phyloP scores from a whole-genome alignment of 2,329 filamentous ascomycete genomes.

The Colletotrichum tanaceti region DNA sequence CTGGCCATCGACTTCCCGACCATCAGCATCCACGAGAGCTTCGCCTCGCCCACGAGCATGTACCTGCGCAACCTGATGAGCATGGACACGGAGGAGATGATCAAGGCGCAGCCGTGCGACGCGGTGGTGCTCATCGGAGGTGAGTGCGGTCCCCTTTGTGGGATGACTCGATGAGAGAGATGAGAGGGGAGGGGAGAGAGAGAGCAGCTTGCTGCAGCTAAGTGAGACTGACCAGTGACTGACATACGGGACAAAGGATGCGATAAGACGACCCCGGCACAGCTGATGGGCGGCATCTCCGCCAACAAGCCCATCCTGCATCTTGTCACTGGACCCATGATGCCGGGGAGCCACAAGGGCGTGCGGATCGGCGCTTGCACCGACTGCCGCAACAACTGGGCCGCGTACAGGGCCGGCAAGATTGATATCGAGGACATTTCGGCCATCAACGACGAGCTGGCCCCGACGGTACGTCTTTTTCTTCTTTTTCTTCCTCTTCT shows the following conservation, averaged over 20 bases:
- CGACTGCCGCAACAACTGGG: slow-evolving; percentile 81
- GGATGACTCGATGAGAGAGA: too few relatives aligned
- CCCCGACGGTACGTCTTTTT: slow-evolving; percentile 72
- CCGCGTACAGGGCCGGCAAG: slow-evolving; percentile 71
- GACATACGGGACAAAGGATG: slow-evolving; percentile 62
- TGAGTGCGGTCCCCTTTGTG: too few relatives aligned
- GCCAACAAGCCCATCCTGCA: slow-evolving; percentile 78
- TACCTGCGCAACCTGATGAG: slow-evolving; percentile 80
- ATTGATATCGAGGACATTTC: slow-evolving; percentile 79
- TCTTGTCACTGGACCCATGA: slow-evolving; percentile 79
- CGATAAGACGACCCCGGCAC: slow-evolving; percentile 79
- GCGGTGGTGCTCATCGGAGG: slow-evolving; percentile 75
- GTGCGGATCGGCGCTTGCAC: slow-evolving; percentile 77
- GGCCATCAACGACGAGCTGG: slow-evolving; percentile 77
- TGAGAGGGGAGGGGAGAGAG: too few relatives aligned
- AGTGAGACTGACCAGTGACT: too few relatives aligned
- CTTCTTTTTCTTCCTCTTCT: slow-evolving; percentile 12
- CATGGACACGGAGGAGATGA: slow-evolving; percentile 86
- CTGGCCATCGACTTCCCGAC: slow-evolving; percentile 80
- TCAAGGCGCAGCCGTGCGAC: slow-evolving; percentile 76
- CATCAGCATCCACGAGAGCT: slow-evolving; percentile 77
- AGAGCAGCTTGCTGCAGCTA: too few relatives aligned
- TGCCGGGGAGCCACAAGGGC: slow-evolving; percentile 75
- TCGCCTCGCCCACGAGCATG: slow-evolving; percentile 79
- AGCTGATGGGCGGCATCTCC: slow-evolving; percentile 80